Conservation (phyloP, 2,329 filamentous ascomycete genomes). For the Tolypocladium inflatum region DNA sequence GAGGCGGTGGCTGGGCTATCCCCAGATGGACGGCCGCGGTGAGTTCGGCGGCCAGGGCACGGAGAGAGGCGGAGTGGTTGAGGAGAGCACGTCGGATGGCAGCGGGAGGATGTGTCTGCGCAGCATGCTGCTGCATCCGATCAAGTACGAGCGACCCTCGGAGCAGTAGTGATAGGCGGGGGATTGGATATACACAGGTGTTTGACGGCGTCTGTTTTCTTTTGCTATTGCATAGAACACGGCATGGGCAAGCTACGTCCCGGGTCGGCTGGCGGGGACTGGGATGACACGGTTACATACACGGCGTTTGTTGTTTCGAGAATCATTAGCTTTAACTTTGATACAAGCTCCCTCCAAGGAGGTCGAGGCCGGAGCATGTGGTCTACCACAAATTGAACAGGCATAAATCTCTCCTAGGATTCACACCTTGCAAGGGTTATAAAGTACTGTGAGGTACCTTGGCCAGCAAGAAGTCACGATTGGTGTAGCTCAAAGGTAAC, state of each 20-base stretch:
- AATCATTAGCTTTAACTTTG: not conserved
- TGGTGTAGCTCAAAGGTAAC: too few species aligned
- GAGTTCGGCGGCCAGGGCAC: conserved; percentile 34
- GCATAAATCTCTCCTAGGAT: too few species aligned
- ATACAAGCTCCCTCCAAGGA: not conserved
- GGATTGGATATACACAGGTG: not conserved
- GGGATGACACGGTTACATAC: not conserved
- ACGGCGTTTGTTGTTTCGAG: not conserved
- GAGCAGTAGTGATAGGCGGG: conserved; percentile 18
- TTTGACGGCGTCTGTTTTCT: not conserved
- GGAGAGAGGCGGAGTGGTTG: conserved; percentile 40
- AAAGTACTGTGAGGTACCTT: too few species aligned
- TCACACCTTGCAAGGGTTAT: too few species aligned
- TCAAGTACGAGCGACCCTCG: conserved; percentile 56
- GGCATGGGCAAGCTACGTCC: not conserved
- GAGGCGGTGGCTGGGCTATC: conserved; percentile 63
- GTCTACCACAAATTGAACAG: not conserved
- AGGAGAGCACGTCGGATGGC: conserved; percentile 33
- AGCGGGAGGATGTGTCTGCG: conserved; percentile 68
- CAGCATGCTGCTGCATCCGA: conserved; percentile 72
- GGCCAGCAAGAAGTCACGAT: too few species aligned
- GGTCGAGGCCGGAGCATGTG: not conserved
- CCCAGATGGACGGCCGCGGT: conserved; percentile 41
- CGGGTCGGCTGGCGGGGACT: not conserved
- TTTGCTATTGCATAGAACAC: not conserved